phyloP scores from a whole-genome alignment of 2,329 filamentous ascomycete species.

The Hymenoscyphus linearis region DNA sequence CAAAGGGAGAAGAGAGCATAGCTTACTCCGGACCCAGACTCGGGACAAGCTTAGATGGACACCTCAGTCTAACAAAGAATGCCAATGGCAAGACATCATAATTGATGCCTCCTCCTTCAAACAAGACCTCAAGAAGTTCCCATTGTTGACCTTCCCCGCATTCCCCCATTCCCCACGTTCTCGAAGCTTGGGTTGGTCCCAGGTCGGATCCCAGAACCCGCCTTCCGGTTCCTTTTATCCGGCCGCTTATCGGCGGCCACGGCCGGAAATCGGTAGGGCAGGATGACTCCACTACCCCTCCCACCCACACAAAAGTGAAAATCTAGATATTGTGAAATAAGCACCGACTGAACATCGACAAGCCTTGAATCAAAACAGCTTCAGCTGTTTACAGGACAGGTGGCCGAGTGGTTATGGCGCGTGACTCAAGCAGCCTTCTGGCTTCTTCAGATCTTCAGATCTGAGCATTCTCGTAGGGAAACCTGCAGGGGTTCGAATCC shows the following conservation, averaged over 20 bases:
- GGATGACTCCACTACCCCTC: background rate
- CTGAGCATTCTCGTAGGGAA: constrained; percentile 26
- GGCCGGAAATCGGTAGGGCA: background rate
- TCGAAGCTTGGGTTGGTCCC: background rate
- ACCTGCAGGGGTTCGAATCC: constrained; percentile 31
- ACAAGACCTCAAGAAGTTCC: no score
- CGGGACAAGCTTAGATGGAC: background rate
- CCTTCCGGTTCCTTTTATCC: background rate
- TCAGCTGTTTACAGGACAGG: constrained; percentile 5
- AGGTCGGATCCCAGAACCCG: background rate
- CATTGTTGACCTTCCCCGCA: background rate
- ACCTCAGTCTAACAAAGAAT: background rate
- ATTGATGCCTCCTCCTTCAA: no score
- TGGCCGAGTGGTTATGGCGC: constrained; percentile 30
- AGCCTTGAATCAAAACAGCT: background rate
- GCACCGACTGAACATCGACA: background rate
- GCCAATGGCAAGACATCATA: background rate
- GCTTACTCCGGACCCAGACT: background rate
- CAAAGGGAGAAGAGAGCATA: background rate
- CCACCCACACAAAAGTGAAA: background rate
- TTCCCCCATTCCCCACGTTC: background rate
- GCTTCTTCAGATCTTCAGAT: constrained; percentile 7
- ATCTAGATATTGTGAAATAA: background rate
- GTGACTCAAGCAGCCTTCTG: constrained; percentile 23
- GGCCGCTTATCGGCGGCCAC: background rate